These are phyloP conservation scores for Musa schizocarpa DNA, from an alignment of 176 grass and related monocot genomes.

Conservation along the genomic window DNA sequence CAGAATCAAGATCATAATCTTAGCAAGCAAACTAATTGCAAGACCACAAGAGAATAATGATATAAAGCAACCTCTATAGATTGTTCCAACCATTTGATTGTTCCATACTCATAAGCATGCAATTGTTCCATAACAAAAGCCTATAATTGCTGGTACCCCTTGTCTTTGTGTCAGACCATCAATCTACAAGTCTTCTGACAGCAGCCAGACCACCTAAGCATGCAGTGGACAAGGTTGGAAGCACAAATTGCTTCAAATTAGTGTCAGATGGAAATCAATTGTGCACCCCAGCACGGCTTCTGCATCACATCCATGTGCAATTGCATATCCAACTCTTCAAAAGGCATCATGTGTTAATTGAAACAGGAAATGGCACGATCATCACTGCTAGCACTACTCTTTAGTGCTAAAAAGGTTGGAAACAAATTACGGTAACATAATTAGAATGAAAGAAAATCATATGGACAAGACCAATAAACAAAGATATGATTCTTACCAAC, in stretches of 20 bases:
- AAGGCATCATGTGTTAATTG: conserved; percentile 2
- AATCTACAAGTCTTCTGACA: background rate
- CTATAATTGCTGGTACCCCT: too few species aligned
- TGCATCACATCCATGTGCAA: background rate
- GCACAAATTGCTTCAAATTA: background rate
- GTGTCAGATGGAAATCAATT: background rate
- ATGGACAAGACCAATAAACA: background rate
- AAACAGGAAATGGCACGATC: background rate
- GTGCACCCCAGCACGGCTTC: background rate
- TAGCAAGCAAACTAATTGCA: too few species aligned
- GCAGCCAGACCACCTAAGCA: background rate
- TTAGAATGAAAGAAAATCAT: background rate
- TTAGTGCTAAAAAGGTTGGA: background rate
- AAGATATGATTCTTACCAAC: conserved; percentile 2
- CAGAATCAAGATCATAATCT: too few species aligned
- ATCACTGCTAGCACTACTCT: background rate
- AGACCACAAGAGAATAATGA: too few species aligned
- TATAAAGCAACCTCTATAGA: too few species aligned
- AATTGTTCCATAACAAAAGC: too few species aligned
- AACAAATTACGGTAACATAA: background rate
- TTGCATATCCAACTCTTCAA: background rate
- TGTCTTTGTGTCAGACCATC: background rate
- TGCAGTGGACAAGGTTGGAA: background rate
- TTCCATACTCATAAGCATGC: too few species aligned
- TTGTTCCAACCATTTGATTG: too few species aligned